Base-by-base conservation (phyloP, 768 basidiomycete genomes). In the Termitomyces titanicus region DNA sequence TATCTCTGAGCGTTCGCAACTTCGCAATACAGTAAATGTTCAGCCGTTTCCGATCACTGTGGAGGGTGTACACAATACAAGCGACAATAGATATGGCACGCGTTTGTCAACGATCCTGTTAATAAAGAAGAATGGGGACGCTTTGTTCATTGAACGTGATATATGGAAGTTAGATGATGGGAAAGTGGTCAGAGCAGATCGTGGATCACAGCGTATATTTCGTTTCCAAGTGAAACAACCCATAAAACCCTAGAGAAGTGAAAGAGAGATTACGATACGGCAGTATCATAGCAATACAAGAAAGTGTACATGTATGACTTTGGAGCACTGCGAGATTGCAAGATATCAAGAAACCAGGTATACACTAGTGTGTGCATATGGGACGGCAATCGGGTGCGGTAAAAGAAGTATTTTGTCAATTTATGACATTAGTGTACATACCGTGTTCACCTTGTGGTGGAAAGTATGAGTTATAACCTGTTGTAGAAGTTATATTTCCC, bases 41-140 rank as follows among this genome's bases (percentile, higher is more conserved):
- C 68, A 72, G 31, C 86, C 88, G n/a, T 24, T 87, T 24, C 59
- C 57, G 27, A 60, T 77, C 47, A 67, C 64, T 49, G 57, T 74
- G 58, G 71, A 69, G 33, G 67, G 65, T 27, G 48, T 60, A 40
- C 51, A 59, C 27, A 54, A 39, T 37, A 43, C 39, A 25, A 61
- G 39, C 13, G 59, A 44, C 18, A 64, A 54, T 24, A 66, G 65
- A 56, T 90, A 89, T 63, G 90, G 80, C 42, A 93, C 91, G 33
- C 85, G 90, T 15, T 68, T 88, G 50, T 81, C 90, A 40, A 91
- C 87, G 3, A 81, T 89, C 38, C 64, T 93, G 47, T 78, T 93
- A 53, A 72, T 93, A 18, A 75, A 75, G 54, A 79, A 77, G 57
- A 75, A 76, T 49, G 85, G 88, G 25, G 68, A 77, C 42, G 88